Evolutionary conservation across 192 early-diverging fungal species (phyloP).

Genomic region (Geranomyces michiganensis): DNA sequence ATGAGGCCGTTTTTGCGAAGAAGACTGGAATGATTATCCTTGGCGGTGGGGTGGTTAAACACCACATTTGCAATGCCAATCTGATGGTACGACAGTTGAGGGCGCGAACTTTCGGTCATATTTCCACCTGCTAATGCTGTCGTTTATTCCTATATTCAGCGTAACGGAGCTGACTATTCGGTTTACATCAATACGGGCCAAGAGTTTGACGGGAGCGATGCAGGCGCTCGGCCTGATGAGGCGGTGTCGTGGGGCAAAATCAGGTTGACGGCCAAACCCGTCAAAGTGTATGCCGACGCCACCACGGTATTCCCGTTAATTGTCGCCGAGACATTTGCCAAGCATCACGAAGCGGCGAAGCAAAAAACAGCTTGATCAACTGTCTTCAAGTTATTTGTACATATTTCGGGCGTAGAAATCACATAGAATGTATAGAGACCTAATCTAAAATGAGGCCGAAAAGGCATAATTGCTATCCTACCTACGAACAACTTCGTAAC

Average conservation of each 20-base stretch:
- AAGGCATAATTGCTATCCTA: too few species aligned
- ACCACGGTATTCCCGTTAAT: conserved; percentile 91
- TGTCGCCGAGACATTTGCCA: conserved; percentile 94
- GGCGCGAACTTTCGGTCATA: background rate
- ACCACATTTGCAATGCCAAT: conserved; percentile 99
- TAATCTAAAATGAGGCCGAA: too few species aligned
- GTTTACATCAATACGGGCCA: conserved; percentile 97
- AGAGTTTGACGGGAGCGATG: conserved; percentile 98
- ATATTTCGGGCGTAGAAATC: too few species aligned
- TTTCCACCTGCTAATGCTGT: background rate
- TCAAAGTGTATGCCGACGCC: conserved; percentile 95
- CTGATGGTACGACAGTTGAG: conserved; percentile 72
- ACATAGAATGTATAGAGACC: too few species aligned
- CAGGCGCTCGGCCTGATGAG: conserved; percentile 96
- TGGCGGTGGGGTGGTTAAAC: conserved; percentile 96
- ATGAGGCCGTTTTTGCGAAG: conserved; percentile 92
- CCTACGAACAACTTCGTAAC: too few species aligned
- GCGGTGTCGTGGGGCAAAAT: conserved; percentile 99
- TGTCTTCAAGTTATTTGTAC: too few species aligned
- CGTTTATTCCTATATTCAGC: conserved; percentile 35
- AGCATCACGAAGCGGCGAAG: conserved; percentile 24
- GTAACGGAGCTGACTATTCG: conserved; percentile 96
- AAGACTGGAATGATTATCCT: conserved; percentile 96
- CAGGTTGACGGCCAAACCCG: conserved; percentile 71
- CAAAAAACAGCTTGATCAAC: too few species aligned